Conservation (phyloP, 768 basidiomycete genomes). For the Trametes cingulata region DNA sequence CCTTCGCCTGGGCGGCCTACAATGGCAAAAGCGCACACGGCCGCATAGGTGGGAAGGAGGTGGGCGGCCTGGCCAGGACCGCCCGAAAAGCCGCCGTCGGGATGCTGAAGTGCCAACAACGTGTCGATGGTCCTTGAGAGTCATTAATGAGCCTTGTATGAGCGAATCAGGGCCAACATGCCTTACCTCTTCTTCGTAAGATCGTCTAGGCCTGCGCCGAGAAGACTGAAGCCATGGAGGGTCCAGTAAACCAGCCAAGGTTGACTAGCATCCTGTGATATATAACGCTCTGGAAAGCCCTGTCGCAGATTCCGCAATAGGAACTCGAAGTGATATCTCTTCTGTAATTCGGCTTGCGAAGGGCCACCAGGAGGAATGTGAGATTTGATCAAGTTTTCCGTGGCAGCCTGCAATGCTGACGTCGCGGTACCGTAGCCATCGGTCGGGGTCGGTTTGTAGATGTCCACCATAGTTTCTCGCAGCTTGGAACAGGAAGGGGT, state of each 20-base stretch:
- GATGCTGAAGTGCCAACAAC: constrained; percentile 79
- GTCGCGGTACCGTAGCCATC: constrained; percentile 69
- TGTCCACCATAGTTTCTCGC: neutral
- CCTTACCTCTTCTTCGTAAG: constrained; percentile 72
- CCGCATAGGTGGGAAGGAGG: constrained; percentile 86
- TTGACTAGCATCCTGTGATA: constrained; percentile 88
- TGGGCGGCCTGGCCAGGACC: constrained; percentile 89
- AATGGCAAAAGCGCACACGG: constrained; percentile 82
- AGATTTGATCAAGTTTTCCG: constrained; percentile 61
- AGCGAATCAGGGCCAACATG: neutral
- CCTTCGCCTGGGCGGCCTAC: constrained; percentile 69
- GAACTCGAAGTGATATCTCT: constrained; percentile 71
- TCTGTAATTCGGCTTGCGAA: constrained; percentile 44
- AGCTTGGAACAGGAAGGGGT: neutral
- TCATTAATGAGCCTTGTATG: neutral
- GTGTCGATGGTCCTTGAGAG: constrained; percentile 71
- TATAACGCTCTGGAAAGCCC: constrained; percentile 79
- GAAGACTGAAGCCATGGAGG: constrained; percentile 74
- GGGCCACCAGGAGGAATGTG: constrained; percentile 45
- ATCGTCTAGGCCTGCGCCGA: constrained; percentile 80
- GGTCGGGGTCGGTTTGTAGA: constrained; percentile 38
- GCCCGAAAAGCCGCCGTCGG: constrained; percentile 88
- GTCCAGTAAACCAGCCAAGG: constrained; percentile 97
- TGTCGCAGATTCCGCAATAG: constrained; percentile 72
- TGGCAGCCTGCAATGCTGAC: constrained; percentile 60